A percentile compares a stretch with the other conserved stretches of the same genome.
Evolutionary conservation across 106 monocot genomes (phyloP).

Genomic region (Chionographis japonica): DNA sequence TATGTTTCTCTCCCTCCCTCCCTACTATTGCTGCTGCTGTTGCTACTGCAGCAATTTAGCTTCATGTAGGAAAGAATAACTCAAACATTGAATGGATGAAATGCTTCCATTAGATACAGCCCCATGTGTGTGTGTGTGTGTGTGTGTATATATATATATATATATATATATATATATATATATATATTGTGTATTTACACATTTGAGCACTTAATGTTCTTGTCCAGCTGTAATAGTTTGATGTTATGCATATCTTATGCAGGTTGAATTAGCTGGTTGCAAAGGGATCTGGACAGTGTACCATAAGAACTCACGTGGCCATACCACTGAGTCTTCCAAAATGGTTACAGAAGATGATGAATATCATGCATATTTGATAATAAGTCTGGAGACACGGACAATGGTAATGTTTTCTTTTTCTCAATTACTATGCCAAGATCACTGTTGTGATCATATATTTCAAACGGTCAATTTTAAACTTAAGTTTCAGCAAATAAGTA

Average conservation of each 20-base stretch:
- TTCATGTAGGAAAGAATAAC: no score
- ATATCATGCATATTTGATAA: constrained; percentile 96
- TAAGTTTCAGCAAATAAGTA: no score
- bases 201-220: background rate
- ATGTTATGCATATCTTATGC: constrained; percentile 14
- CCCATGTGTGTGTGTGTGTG: no score
- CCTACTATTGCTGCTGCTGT: no score
- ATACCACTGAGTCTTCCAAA: constrained; percentile 53
- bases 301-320: constrained; percentile 79
- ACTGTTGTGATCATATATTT: no score
- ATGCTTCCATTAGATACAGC: no score
- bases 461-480: no score
- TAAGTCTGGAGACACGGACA: constrained; percentile 88
- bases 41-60: no score
- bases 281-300: constrained; percentile 98
- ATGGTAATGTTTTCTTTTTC: constrained; percentile 62
- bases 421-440: background rate
- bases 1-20: no score
- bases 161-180: no score
- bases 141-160: no score
- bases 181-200: background rate
- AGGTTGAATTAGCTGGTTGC: constrained; percentile 92
- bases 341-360: constrained; percentile 64
- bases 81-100: no score
- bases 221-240: background rate